Base-by-base conservation (phyloP, 2,329 filamentous ascomycete genomes). In the Penicillium expansum region DNA sequence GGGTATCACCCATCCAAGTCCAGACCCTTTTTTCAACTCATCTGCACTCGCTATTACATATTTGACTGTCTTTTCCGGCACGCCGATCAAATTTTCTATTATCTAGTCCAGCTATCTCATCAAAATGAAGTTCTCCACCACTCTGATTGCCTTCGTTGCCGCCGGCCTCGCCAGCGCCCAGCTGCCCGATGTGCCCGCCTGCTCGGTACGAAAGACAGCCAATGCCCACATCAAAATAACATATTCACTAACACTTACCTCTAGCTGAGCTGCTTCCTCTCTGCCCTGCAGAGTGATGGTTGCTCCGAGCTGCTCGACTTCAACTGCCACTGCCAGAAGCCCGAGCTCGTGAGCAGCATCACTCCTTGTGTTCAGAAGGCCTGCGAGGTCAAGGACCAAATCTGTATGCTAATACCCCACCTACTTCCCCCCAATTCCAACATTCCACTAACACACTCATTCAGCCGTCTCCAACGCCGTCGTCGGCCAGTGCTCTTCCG, bases 221-320 rank as follows among this genome's bases (percentile, higher is more conserved):
- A 2, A 48, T 29, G 16, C 9, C 27, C 3, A 27, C 22, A 14
- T 30, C 10, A 33, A 0, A 29, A 20, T 5, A 22, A 58, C 24
- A 35, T 38, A 5, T 14, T 1, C 7, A 32, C 47, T 39, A 22
- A 48, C 33, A 39, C 49, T 55, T 43, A 44, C 27, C n/a, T 47
- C n/a, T 57, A 81, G 79, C 61, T 80, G 16, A 64, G 62, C 60
- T 82, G 80, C 71, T 79, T 82, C 67, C 39, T 80, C 54, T 59
- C 50, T 14, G 72, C 77, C 37, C 70, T 82, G 39, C 56, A 55
- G 52, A 61, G 43, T 30, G 78, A 80, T 62, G 79, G 79, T 57
- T 82, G 80, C 73, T 61, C 69, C n/a, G 16, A 55, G 14, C 64
- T 81, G 33, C 74, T 71, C 58, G 79, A 82, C 71, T 82, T 81